These are phyloP conservation scores for Delphinella strobiligena DNA, from an alignment of 2,329 filamentous ascomycete genomes.

Conservation along the genomic window DNA sequence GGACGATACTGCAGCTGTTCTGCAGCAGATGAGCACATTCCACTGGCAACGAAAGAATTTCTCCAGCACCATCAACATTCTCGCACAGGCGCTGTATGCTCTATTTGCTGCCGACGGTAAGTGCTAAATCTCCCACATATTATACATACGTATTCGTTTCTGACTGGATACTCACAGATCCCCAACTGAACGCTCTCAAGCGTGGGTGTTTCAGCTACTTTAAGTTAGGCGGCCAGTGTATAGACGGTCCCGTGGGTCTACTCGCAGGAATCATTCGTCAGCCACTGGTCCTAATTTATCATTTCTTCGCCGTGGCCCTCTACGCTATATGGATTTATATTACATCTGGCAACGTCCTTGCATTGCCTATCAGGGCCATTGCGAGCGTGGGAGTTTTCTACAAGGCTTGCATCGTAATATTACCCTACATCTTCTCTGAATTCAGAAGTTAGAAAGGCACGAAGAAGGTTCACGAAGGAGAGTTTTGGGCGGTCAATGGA, in stretches of 20 bases:
- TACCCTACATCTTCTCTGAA: slow-evolving; percentile 40
- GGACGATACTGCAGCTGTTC: slow-evolving; percentile 52
- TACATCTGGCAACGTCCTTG: slow-evolving; percentile 31
- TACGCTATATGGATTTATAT: slow-evolving; percentile 67
- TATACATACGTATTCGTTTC: slow-evolving; percentile 2
- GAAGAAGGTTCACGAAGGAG: too few relatives aligned
- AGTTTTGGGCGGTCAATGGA: too few relatives aligned
- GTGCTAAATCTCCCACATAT: slow-evolving; percentile 12
- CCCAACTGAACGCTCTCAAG: slow-evolving; percentile 67
- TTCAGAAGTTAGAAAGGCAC: slow-evolving; percentile 14
- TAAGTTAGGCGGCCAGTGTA: slow-evolving; percentile 55
- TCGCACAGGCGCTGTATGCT: slow-evolving; percentile 86
- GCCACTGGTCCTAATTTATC: slow-evolving; percentile 69
- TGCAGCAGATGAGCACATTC: slow-evolving; percentile 58
- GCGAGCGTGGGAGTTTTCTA: slow-evolving; percentile 37
- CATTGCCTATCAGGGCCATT: slow-evolving; percentile 25
- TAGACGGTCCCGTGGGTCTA: slow-evolving; percentile 69
- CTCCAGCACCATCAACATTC: slow-evolving; percentile 86
- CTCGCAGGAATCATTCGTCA: slow-evolving; percentile 69
- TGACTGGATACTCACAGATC: slow-evolving; percentile 30
- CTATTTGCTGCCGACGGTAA: slow-evolving; percentile 73
- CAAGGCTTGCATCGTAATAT: slow-evolving; percentile 34
- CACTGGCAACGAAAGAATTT: slow-evolving; percentile 79
- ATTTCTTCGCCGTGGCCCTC: slow-evolving; percentile 92
- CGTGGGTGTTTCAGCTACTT: slow-evolving; percentile 91